phyloP scores from a whole-genome alignment of 2,329 filamentous ascomycete genomes.

The Magnaporthiopsis poae region DNA sequence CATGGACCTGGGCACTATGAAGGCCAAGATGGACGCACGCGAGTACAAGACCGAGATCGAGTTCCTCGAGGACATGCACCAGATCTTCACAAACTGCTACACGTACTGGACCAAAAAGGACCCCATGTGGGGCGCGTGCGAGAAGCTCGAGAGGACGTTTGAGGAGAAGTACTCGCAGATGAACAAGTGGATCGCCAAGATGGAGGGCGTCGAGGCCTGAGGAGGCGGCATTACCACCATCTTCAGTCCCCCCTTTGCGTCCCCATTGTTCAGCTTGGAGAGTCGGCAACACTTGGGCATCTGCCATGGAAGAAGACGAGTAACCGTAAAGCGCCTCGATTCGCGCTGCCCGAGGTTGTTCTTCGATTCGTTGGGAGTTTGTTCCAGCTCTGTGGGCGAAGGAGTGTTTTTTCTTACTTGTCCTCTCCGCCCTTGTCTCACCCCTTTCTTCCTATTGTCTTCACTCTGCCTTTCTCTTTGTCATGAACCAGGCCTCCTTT shows the following conservation, averaged over 20 bases:
- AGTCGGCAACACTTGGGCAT: too few species aligned
- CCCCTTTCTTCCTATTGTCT: not conserved
- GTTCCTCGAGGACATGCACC: slow-evolving; percentile 47
- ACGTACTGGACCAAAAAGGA: slow-evolving; percentile 51
- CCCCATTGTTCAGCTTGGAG: too few species aligned
- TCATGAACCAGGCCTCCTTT: too few species aligned
- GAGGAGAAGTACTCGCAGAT: slow-evolving; percentile 40
- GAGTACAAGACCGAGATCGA: slow-evolving; percentile 44
- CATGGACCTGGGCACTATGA: slow-evolving; percentile 54
- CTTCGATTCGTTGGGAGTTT: too few species aligned
- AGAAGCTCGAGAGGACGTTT: slow-evolving; percentile 46
- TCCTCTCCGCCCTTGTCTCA: not conserved
- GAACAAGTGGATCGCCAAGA: slow-evolving; percentile 50
- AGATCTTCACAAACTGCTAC: slow-evolving; percentile 55
- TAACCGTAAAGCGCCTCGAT: too few species aligned
- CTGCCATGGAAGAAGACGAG: too few species aligned
- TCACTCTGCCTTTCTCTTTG: not conserved
- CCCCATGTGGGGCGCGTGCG: slow-evolving; percentile 44
- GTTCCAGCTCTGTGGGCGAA: not conserved
- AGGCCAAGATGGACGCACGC: slow-evolving; percentile 45
- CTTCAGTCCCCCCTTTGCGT: too few species aligned
- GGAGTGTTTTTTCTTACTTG: not conserved
- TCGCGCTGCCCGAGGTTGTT: too few species aligned
- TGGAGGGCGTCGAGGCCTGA: slow-evolving; percentile 32
- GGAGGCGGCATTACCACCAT: too few species aligned